Conservation (phyloP, 768 basidiomycete genomes). For the Udeniomyces megalosporus region DNA sequence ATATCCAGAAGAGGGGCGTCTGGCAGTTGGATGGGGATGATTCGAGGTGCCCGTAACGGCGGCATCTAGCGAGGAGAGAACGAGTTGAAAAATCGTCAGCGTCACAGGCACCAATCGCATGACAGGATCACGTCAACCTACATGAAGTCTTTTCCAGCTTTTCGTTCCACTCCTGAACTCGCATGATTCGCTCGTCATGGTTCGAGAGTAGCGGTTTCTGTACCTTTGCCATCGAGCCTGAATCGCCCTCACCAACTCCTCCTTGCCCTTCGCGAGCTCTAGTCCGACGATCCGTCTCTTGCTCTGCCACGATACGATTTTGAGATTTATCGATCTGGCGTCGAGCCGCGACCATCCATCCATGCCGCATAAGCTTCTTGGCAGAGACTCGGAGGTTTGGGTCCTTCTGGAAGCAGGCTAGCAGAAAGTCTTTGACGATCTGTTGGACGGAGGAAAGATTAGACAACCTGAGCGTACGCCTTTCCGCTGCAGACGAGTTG, state of each 20-base stretch:
- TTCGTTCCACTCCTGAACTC: conserved; percentile 98
- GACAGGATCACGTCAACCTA: not conserved
- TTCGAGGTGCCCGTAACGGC: not conserved
- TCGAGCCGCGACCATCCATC: conserved; percentile 84
- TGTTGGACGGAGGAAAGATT: conserved; percentile 10
- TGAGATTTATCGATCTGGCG: conserved; percentile 43
- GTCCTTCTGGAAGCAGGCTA: conserved; percentile 97
- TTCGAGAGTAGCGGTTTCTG: conserved; percentile 41
- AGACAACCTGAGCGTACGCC: not conserved
- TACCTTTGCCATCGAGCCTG: no score
- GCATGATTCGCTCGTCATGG: conserved; percentile 81
- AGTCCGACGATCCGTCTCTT: no score
- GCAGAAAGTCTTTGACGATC: conserved; percentile 89
- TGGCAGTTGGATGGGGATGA: not conserved
- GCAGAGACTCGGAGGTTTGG: conserved; percentile 85
- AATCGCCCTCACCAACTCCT: no score
- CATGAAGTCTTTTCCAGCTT: conserved; percentile 9
- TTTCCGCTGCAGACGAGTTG: not conserved
- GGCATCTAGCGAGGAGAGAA: not conserved
- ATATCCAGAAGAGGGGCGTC: conserved; percentile 3
- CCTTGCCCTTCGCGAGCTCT: conserved; percentile 20
- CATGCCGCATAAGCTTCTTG: conserved; percentile 76
- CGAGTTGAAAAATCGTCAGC: not conserved
- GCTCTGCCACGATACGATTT: not conserved
- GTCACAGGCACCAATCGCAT: not conserved